Conservation (phyloP, 2,329 filamentous ascomycete species). For the Diaporthe capsici region DNA sequence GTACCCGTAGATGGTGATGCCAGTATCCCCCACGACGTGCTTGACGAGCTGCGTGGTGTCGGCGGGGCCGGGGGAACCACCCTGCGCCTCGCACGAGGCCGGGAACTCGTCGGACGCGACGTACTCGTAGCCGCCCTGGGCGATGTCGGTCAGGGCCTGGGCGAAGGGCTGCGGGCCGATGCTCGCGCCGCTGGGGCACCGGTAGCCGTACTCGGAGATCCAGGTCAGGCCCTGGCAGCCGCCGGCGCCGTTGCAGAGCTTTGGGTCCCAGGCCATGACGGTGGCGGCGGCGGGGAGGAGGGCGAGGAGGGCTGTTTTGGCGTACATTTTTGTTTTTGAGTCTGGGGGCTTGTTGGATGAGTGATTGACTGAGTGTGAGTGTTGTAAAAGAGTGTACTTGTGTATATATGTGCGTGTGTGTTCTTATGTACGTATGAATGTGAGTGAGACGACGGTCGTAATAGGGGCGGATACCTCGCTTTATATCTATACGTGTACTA, state of each 20-base stretch:
- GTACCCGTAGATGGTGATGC: constrained; percentile 7
- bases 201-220: constrained; percentile 10
- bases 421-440: neutral
- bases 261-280: neutral
- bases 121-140: constrained; percentile 9
- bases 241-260: constrained; percentile 15
- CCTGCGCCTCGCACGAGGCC: neutral
- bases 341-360: too few species aligned
- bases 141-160: neutral
- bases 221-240: constrained; percentile 26
- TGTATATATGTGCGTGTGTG: too few species aligned
- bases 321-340: too few species aligned
- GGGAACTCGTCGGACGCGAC: constrained; percentile 21
- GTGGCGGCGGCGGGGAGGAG: constrained; percentile 12
- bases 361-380: neutral
- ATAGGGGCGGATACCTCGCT: neutral
- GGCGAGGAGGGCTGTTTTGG: neutral
- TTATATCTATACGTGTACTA: neutral
- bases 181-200: neutral
- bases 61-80: neutral
- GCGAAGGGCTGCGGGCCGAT: neutral
- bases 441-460: neutral
- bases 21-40: neutral
- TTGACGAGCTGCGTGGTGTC: neutral
- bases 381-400: too few species aligned